Evolutionary conservation across 192 early-diverging fungal genomes (phyloP).

Genomic region (Oehlia diaphana): DNA sequence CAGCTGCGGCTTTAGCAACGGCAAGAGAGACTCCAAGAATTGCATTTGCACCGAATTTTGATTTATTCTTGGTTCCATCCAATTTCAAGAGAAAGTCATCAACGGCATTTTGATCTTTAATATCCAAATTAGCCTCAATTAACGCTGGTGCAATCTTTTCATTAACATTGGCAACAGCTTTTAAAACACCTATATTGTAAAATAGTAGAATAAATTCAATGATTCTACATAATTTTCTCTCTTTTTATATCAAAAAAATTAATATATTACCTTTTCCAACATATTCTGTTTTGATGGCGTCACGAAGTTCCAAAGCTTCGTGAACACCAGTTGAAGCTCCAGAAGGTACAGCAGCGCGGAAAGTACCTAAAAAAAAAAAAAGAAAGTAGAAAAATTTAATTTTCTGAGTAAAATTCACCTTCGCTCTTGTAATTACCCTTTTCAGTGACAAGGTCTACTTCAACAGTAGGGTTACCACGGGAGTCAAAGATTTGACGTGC

Average conservation of each 20-base stretch:
- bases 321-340: slow-evolving; percentile 99
- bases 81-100: slow-evolving; percentile 91
- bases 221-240: not conserved
- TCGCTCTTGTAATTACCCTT: slow-evolving; percentile 63
- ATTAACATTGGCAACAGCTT: slow-evolving; percentile 93
- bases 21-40: slow-evolving; percentile 98
- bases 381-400: not conserved
- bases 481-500: slow-evolving; percentile 99
- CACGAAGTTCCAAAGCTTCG: slow-evolving; percentile 98
- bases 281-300: slow-evolving; percentile 80
- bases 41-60: slow-evolving; percentile 95
- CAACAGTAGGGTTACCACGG: slow-evolving; percentile 97
- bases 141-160: slow-evolving; percentile 82
- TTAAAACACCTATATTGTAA: slow-evolving; percentile 69
- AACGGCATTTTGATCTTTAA: slow-evolving; percentile 83
- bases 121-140: slow-evolving; percentile 76
- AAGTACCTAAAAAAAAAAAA: slow-evolving; percentile 56
- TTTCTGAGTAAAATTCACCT: not conserved
- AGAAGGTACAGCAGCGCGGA: slow-evolving; percentile 97
- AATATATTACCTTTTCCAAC: slow-evolving; percentile 85
- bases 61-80: slow-evolving; percentile 96
- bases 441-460: slow-evolving; percentile 94
- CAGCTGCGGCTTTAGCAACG: slow-evolving; percentile 92
- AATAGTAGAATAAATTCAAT: not conserved
- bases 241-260: not conserved